A percentile compares a stretch with the other conserved stretches of the same genome.
Conservation (phyloP, 345 rosid genomes). For the Mangifera indica region DNA sequence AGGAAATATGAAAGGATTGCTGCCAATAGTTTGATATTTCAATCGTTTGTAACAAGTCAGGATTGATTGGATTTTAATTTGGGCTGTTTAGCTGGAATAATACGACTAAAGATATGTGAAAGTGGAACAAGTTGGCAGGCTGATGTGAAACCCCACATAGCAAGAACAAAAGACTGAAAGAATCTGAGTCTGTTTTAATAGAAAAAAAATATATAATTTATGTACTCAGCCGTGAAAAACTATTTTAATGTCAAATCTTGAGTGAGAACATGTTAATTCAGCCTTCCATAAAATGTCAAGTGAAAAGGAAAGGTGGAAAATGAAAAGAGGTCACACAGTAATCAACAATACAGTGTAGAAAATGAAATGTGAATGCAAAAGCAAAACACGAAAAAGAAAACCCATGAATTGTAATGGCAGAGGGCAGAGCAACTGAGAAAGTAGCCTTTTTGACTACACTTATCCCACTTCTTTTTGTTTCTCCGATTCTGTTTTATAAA, state of each 20-base stretch:
- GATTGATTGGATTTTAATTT: too few relatives aligned
- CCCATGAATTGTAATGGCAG: conserved; percentile 19
- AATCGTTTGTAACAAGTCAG: neutral
- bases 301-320: conserved; percentile 5
- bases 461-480: neutral
- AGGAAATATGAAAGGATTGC: too few relatives aligned
- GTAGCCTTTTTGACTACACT: neutral
- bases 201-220: too few relatives aligned
- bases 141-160: neutral
- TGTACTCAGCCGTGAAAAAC: too few relatives aligned
- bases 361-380: conserved; percentile 32
- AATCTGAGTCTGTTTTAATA: neutral
- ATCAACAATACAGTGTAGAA: conserved; percentile 11
- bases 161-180: too few relatives aligned
- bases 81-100: neutral
- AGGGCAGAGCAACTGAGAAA: neutral
- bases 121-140: conserved; percentile 1
- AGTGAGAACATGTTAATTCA: too few relatives aligned
- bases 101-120: conserved; percentile 1
- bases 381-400: conserved; percentile 16
- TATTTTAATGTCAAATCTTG: too few relatives aligned
- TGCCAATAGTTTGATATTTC: too few relatives aligned
- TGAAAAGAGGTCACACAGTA: conserved; percentile 3
- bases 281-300: too few relatives aligned
- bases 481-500: neutral